Evolutionary conservation across 129 eudicot genomes (phyloP).

Genomic region (Tagetes patula): DNA sequence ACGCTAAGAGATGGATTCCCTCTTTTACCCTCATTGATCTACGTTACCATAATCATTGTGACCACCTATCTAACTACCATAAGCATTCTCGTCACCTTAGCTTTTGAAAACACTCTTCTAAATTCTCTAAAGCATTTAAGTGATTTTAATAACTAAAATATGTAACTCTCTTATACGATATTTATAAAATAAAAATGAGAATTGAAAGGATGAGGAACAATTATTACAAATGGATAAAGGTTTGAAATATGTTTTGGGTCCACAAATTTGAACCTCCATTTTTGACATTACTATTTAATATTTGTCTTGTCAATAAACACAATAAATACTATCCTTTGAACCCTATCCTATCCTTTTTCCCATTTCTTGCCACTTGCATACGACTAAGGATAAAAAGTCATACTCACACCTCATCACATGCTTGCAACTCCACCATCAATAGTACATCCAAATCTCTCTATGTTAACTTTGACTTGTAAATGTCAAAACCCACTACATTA

Average conservation of each 20-base stretch:
- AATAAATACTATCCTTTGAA: constrained; percentile 24
- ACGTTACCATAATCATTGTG: too few relatives aligned
- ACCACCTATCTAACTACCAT: too few relatives aligned
- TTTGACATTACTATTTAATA: constrained; percentile 22
- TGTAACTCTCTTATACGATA: background rate
- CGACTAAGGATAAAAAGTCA: constrained; percentile 24
- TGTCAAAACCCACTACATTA: background rate
- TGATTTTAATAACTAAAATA: background rate
- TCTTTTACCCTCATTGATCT: too few relatives aligned
- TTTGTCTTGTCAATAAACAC: constrained; percentile 23
- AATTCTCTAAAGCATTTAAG: too few relatives aligned
- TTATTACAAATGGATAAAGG: constrained; percentile 24
- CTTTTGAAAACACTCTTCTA: too few relatives aligned
- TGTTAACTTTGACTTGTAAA: background rate
- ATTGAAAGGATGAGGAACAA: background rate
- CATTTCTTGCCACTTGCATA: constrained; percentile 29
- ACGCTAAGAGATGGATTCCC: too few relatives aligned
- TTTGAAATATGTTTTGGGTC: constrained; percentile 27
- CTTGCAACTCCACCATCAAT: constrained; percentile 15
- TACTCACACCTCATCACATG: constrained; percentile 29
- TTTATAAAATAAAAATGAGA: background rate
- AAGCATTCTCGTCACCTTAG: too few relatives aligned
- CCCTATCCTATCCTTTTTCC: constrained; percentile 40
- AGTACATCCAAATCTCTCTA: constrained; percentile 4
- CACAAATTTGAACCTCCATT: constrained; percentile 20